Percentiles rank a stretch among this genome's conserved stretches.
These are phyloP conservation scores for Rhodotorula sp. DNA, from an alignment of 1,284 basidiomycete species.

Conservation along the genomic window DNA sequence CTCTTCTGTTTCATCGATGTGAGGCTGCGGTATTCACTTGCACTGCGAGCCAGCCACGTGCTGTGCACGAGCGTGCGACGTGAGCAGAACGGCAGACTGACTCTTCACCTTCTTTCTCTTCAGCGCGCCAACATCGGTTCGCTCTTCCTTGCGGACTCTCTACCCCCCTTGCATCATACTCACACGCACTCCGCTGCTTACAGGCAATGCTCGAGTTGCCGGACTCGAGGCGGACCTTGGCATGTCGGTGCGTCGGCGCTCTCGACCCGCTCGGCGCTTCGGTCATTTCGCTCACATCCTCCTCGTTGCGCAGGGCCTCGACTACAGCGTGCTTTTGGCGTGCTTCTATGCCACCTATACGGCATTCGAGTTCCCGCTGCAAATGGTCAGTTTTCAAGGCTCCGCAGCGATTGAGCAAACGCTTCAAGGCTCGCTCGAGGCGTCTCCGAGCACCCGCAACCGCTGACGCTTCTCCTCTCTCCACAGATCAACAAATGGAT, in stretches of 20 bases:
- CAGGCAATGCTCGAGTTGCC: background rate
- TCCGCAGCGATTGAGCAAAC: background rate
- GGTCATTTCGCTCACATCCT: too few relatives aligned
- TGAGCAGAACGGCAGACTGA: slow-evolving; percentile 24
- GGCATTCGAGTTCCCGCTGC: slow-evolving; percentile 61
- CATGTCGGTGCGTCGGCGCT: background rate
- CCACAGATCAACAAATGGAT: slow-evolving; percentile 50
- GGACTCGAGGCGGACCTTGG: background rate
- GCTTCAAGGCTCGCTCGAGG: too few relatives aligned
- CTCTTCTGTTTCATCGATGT: slow-evolving; percentile 41
- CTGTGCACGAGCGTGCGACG: too few relatives aligned
- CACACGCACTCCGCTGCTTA: too few relatives aligned
- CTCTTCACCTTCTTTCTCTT: too few relatives aligned
- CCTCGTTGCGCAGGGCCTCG: slow-evolving; percentile 48
- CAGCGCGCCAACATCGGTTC: slow-evolving; percentile 4
- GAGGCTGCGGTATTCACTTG: background rate
- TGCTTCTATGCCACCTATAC: slow-evolving; percentile 59
- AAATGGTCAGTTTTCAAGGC: slow-evolving; percentile 51
- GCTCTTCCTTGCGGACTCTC: too few relatives aligned
- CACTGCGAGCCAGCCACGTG: too few relatives aligned
- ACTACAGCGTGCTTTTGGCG: slow-evolving; percentile 58
- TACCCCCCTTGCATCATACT: too few relatives aligned
- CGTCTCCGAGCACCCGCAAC: too few relatives aligned
- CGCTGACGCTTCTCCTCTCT: background rate
- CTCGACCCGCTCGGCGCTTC: background rate